Evolutionary conservation across 164 flowering plant genomes (phyloP).

Genomic region (Vitis riparia): DNA sequence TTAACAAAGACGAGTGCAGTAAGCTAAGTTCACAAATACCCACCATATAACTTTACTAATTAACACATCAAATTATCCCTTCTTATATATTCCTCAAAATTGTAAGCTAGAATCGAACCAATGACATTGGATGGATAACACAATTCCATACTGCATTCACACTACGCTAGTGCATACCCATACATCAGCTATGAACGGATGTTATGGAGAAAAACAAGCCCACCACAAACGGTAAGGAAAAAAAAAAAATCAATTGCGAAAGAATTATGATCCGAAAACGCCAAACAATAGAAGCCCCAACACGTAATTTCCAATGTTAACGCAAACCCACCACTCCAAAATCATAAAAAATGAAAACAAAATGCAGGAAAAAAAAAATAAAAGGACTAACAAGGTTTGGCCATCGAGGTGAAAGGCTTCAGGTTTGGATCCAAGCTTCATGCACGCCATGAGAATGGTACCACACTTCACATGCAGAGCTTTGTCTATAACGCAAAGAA

Average conservation of each 20-base stretch:
- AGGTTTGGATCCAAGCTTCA: slow-evolving; percentile 67
- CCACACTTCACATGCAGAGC: background rate
- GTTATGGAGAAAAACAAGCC: background rate
- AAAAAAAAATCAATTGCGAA: background rate
- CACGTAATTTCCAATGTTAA: background rate
- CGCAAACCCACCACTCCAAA: background rate
- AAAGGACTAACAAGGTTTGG: slow-evolving; percentile 41
- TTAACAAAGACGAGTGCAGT: too few relatives aligned
- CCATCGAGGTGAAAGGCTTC: slow-evolving; percentile 59
- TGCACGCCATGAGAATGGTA: slow-evolving; percentile 41
- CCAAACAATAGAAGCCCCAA: background rate
- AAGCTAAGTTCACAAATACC: too few relatives aligned
- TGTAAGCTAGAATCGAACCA: too few relatives aligned
- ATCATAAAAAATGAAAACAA: background rate
- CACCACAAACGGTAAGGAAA: background rate
- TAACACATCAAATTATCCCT: too few relatives aligned
- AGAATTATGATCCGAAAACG: background rate
- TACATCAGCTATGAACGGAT: background rate
- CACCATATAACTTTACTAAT: too few relatives aligned
- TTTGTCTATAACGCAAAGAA: background rate
- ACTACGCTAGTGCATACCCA: background rate
- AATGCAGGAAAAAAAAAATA: background rate
- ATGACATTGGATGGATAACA: too few relatives aligned
- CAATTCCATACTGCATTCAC: too few relatives aligned
- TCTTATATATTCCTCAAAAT: too few relatives aligned